phyloP scores from a whole-genome alignment of 2,329 filamentous ascomycete genomes.

The Mycosphaerelloides madeirae region DNA sequence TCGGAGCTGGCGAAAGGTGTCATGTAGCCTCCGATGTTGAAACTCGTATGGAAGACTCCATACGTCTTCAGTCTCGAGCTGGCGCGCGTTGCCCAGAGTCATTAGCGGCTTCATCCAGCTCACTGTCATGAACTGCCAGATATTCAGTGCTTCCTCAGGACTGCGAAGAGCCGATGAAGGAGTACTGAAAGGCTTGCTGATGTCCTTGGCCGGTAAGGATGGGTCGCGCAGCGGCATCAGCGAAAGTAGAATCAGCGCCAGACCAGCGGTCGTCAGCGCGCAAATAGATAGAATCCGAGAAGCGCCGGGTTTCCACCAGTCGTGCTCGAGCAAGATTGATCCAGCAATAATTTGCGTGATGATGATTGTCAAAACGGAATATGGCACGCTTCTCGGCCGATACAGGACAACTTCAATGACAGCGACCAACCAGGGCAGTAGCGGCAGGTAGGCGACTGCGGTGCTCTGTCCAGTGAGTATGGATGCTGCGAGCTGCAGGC shows the following conservation, averaged over 20 bases:
- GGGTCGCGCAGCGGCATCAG: conserved; percentile 67
- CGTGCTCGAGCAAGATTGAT: conserved; percentile 22
- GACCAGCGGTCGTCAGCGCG: conserved; percentile 37
- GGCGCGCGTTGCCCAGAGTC: conserved; percentile 55
- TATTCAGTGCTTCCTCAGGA: conserved; percentile 72
- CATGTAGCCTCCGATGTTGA: conserved; percentile 71
- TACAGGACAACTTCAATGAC: conserved; percentile 21
- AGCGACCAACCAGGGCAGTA: conserved; percentile 23
- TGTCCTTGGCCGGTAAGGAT: conserved; percentile 48
- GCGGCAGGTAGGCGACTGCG: conserved; percentile 9
- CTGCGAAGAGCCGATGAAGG: conserved; percentile 60
- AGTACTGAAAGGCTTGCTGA: conserved; percentile 53
- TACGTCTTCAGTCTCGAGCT: conserved; percentile 73
- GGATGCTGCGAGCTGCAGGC: conserved; percentile 16
- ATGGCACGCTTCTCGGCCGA: conserved; percentile 27
- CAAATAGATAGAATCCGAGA: conserved; percentile 5
- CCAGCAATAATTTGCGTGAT: conserved; percentile 20
- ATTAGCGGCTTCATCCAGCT: conserved; percentile 79
- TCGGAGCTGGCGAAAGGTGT: conserved; percentile 65
- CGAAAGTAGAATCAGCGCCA: conserved; percentile 52
- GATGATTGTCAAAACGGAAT: conserved; percentile 21
- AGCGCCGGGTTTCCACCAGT: conserved; percentile 9
- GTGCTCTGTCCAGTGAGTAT: not conserved
- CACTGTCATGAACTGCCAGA: conserved; percentile 81
- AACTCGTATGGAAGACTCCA: conserved; percentile 78